Base-by-base conservation (phyloP, 2,329 filamentous ascomycete species). In the Fusarium praegraminearum region DNA sequence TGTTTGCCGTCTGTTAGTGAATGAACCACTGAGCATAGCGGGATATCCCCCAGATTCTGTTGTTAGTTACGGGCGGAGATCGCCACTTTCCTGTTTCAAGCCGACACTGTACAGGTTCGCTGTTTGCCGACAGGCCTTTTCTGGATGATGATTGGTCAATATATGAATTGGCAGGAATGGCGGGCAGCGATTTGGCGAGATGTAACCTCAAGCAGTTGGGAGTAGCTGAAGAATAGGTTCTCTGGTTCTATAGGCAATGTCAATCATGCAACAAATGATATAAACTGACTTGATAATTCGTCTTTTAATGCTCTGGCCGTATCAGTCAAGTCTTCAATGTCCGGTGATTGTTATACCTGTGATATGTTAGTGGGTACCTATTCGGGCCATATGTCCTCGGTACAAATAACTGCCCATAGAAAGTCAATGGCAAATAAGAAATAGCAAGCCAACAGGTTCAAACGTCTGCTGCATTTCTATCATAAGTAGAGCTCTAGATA, bases 71-170 rank as follows among this genome's bases (percentile, higher is more conserved):
- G 50, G 51, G 68, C 77, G 77, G 77, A 79, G 76, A 76, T 79
- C 77, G 77, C 77, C 77, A 78, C 77, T 61, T 65, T 73, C 73
- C 73, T 70, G 46, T 57, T 56, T 62, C 50, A 54, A 67, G 57
- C 20, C 50, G 49, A 16, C 44, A 32, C 46, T 54, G 49, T 47
- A 52, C 45, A 52, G 9, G 45, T 28, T 58, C 67, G 67, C 67
- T 54, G 62, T 56, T 55, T 69, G 63, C 67, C 67, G 67, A 67
- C 30, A 57, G 62, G 40, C 50, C 26, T 9, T 28, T 41, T 5
- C 28, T 50, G 26, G 26, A 40, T 41, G 38, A 13, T 59, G 41
- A 69, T 66, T 66, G 65, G 68, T 16, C 43, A 24, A 47, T 30
- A 35, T 43, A 41, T 33, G 41, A 46, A 54, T 45, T 33, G 24